phyloP scores from a whole-genome alignment of 192 early-diverging fungal genomes.

The Powellomyces hirtus region DNA sequence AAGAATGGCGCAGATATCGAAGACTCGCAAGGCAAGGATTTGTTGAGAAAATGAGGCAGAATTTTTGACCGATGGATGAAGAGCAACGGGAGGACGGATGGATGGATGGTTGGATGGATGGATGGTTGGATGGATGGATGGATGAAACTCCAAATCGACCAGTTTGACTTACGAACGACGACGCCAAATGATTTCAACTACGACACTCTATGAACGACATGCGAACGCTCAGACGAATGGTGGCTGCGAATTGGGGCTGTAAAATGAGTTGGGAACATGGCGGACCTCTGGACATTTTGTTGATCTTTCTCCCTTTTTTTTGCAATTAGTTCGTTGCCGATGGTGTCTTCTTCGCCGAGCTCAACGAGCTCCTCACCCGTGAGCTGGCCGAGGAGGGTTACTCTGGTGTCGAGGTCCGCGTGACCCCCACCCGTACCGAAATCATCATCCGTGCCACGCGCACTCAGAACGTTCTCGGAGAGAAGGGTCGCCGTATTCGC shows the following conservation, averaged over 20 bases:
- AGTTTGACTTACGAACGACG: not conserved
- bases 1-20: no score
- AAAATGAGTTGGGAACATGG: not conserved
- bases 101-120: constrained; percentile 18
- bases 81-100: constrained; percentile 20
- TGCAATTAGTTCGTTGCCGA: constrained; percentile 90
- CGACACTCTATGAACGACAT: not conserved
- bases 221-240: not conserved
- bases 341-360: constrained; percentile 99
- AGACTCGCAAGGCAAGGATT: no score
- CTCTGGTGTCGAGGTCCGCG: constrained; percentile 99
- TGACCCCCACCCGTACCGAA: constrained; percentile 97
- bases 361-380: constrained; percentile 99
- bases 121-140: constrained; percentile 8
- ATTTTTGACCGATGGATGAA: no score
- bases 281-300: no score
- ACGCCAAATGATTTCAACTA: not conserved
- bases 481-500: constrained; percentile 97
- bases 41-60: no score
- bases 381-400: constrained; percentile 97
- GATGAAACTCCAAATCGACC: not conserved
- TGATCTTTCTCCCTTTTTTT: not conserved
- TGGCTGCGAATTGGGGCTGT: not conserved
- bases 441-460: constrained; percentile 99
- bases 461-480: constrained; percentile 97